Percentiles rank a stretch among this genome's conserved stretches.
Evolutionary conservation across 768 basidiomycete species (phyloP).

Genomic region (Lenzites betulinus): DNA sequence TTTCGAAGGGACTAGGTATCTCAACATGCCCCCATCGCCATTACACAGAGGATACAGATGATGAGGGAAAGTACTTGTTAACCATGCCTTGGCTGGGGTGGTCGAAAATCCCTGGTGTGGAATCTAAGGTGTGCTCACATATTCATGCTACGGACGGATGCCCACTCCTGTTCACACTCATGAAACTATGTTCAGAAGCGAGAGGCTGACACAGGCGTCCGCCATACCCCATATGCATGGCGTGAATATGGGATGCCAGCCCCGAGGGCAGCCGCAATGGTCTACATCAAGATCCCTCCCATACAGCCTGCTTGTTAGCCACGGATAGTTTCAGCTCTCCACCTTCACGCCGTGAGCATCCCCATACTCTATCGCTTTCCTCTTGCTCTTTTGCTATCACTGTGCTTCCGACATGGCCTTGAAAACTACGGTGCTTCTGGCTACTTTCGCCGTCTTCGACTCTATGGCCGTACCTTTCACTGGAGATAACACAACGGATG

Average conservation of each 20-base stretch:
- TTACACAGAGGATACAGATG: too few species aligned
- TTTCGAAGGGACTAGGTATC: too few species aligned
- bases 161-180: not conserved
- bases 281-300: too few species aligned
- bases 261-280: too few species aligned
- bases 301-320: not conserved
- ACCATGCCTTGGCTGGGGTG: too few species aligned
- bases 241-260: too few species aligned
- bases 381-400: not conserved
- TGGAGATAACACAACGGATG: conserved; percentile 1
- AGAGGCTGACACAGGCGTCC: too few species aligned
- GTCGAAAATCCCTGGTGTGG: too few species aligned
- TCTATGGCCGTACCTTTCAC: conserved; percentile 8
- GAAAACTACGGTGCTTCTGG: conserved; percentile 17
- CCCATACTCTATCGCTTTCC: not conserved
- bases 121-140: too few species aligned
- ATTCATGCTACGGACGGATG: not conserved
- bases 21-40: too few species aligned
- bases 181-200: not conserved
- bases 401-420: conserved; percentile 20
- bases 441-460: conserved; percentile 7
- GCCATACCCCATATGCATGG: too few species aligned
- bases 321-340: not conserved
- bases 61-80: too few species aligned
- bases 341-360: not conserved